A percentile compares a stretch with the other conserved stretches of the same genome.
Conservation (phyloP, 2,329 filamentous ascomycete genomes). For the Geosmithia flava region DNA sequence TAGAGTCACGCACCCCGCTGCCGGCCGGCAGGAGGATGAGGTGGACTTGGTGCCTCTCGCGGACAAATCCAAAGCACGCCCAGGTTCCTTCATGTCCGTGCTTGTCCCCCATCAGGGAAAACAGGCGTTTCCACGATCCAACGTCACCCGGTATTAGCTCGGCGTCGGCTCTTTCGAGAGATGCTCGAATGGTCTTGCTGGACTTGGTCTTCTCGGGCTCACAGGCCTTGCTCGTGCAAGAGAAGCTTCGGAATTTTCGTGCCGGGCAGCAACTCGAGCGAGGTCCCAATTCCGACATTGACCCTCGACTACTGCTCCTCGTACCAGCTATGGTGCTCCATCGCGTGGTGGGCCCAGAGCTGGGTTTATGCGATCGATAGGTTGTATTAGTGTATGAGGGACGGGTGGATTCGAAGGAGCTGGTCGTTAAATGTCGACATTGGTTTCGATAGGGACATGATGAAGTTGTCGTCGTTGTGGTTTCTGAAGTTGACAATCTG, state of each 20-base stretch:
- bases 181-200: no score
- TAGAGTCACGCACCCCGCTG: slow-evolving; percentile 13
- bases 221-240: not conserved
- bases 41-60: not conserved
- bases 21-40: slow-evolving; percentile 11
- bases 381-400: no score
- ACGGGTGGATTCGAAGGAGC: not conserved
- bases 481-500: not conserved
- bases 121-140: not conserved
- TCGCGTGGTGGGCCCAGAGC: no score
- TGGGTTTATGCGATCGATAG: no score
- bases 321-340: no score
- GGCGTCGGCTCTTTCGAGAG: not conserved
- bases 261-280: no score
- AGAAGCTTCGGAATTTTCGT: not conserved
- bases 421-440: not conserved
- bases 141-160: not conserved
- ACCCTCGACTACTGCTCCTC: no score
- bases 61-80: slow-evolving; percentile 1
- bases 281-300: not conserved
- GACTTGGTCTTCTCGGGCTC: not conserved
- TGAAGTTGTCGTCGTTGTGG: not conserved
- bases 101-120: slow-evolving; percentile 1
- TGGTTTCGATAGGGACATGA: not conserved
- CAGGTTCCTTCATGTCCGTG: slow-evolving; percentile 1